Evolutionary conservation across 1,284 basidiomycete genomes (phyloP).

Genomic region (Pisolithus thermaeus): DNA sequence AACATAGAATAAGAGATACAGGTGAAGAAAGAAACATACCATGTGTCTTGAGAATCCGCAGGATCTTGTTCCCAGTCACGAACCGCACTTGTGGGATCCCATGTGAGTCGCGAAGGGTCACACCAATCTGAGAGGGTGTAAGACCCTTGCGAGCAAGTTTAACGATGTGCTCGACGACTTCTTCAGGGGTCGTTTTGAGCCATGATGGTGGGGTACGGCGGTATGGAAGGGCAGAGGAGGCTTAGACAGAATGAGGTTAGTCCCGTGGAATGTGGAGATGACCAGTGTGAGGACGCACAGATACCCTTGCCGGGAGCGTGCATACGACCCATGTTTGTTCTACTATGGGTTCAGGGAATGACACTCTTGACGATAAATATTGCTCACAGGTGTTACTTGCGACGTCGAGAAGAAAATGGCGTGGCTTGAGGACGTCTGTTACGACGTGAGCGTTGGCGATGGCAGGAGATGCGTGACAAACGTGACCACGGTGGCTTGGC

Average conservation of each 20-base stretch:
- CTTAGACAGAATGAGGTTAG: conserved; percentile 31
- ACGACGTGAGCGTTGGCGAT: conserved; percentile 20
- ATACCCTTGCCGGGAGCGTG: conserved; percentile 99
- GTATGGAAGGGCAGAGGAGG: conserved; percentile 97
- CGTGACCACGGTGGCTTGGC: conserved; percentile 22
- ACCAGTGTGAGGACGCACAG: conserved; percentile 48
- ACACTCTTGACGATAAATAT: neutral
- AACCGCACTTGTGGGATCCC: conserved; percentile 97
- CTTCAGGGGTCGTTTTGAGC: conserved; percentile 95
- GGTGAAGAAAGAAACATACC: conserved; percentile 39
- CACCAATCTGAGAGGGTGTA: conserved; percentile 97
- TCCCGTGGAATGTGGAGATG: neutral
- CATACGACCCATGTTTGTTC: conserved; percentile 82
- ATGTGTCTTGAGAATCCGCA: conserved; percentile 95
- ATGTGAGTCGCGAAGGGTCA: conserved; percentile 95
- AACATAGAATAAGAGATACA: conserved; percentile 26
- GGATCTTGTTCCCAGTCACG: conserved; percentile 99
- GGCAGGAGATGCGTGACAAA: conserved; percentile 30
- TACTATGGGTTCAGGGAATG: conserved; percentile 10
- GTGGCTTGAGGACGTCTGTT: conserved; percentile 37
- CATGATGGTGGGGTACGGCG: conserved; percentile 91
- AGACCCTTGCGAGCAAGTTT: conserved; percentile 98
- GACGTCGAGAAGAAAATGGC: conserved; percentile 12
- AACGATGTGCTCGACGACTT: conserved; percentile 93
- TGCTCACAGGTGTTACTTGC: conserved; percentile 33